These are phyloP conservation scores for Chrysoporthe cubensis DNA, from an alignment of 2,329 filamentous ascomycete genomes.

Conservation along the genomic window DNA sequence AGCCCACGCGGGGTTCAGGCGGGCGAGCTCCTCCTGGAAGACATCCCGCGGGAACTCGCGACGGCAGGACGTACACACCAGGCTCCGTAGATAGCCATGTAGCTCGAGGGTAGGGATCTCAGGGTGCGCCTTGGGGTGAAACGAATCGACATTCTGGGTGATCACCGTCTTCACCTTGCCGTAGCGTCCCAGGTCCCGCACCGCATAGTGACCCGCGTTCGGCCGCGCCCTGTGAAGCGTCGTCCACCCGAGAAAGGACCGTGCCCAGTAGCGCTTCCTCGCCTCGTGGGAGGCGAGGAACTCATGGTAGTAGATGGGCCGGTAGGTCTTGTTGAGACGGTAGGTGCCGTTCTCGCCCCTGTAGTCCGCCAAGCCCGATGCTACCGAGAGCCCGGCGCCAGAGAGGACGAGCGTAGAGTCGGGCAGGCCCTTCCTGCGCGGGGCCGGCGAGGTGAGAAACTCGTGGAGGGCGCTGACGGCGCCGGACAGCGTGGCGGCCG, in stretches of 20 bases:
- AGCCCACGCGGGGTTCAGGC: constrained; percentile 85
- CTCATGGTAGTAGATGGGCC: constrained; percentile 91
- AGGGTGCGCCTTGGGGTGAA: constrained; percentile 81
- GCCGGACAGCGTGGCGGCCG: constrained; percentile 70
- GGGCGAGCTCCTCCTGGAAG: constrained; percentile 77
- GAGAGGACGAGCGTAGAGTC: constrained; percentile 60
- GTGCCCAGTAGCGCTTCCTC: constrained; percentile 92
- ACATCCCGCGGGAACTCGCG: constrained; percentile 69
- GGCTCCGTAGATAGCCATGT: constrained; percentile 84
- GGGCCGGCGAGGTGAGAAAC: constrained; percentile 66
- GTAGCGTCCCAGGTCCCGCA: constrained; percentile 71
- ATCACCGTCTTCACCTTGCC: constrained; percentile 78
- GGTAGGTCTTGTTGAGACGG: constrained; percentile 84
- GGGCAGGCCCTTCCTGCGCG: constrained; percentile 53
- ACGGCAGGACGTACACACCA: constrained; percentile 80
- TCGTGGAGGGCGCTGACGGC: constrained; percentile 76
- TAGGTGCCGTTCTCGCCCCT: constrained; percentile 90
- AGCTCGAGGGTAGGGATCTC: constrained; percentile 77
- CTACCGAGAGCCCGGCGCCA: constrained; percentile 90
- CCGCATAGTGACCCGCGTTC: constrained; percentile 78
- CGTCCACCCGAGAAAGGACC: constrained; percentile 92
- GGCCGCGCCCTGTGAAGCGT: constrained; percentile 77
- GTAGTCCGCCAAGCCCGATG: constrained; percentile 92
- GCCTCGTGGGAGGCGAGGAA: constrained; percentile 82
- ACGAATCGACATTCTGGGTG: constrained; percentile 97